These are phyloP conservation scores for Alternaria conjuncta DNA, from an alignment of 2,329 filamentous ascomycete species.

Conservation along the genomic window DNA sequence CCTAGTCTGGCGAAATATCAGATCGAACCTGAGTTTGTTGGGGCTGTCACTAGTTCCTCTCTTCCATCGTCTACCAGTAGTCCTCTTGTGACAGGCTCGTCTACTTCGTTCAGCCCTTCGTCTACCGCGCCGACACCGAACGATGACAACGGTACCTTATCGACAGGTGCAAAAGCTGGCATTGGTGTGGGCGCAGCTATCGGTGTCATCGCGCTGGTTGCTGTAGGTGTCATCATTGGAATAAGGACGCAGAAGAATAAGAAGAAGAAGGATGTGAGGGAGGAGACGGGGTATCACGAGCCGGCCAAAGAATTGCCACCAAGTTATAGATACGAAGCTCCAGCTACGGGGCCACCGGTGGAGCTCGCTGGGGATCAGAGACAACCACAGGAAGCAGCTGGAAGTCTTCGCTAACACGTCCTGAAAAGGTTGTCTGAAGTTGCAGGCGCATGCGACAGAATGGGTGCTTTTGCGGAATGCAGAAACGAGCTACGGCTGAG, in stretches of 20 bases:
- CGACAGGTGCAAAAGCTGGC: not conserved
- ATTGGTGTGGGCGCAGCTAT: not conserved
- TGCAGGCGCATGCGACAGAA: not conserved
- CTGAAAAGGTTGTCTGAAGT: too few relatives aligned
- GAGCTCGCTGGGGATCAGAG: not conserved
- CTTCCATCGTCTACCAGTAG: not conserved
- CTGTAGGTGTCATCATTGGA: not conserved
- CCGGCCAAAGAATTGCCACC: not conserved
- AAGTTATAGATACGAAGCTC: not conserved
- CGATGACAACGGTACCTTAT: not conserved
- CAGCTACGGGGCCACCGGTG: not conserved
- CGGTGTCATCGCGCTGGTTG: not conserved
- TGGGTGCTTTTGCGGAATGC: not conserved
- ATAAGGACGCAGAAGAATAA: not conserved
- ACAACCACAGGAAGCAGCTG: not conserved
- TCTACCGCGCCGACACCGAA: not conserved
- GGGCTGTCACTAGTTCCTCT: not conserved
- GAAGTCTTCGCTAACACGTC: not conserved
- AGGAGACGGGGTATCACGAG: not conserved
- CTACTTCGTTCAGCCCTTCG: not conserved
- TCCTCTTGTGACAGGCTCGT: not conserved
- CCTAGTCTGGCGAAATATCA: not conserved
- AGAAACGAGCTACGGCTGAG: not conserved
- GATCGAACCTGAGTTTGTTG: not conserved
- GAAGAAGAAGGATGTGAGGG: not conserved